These are phyloP conservation scores for Wickerhamomyces queroliae DNA, from an alignment of 805 yeast species.

Conservation along the genomic window DNA sequence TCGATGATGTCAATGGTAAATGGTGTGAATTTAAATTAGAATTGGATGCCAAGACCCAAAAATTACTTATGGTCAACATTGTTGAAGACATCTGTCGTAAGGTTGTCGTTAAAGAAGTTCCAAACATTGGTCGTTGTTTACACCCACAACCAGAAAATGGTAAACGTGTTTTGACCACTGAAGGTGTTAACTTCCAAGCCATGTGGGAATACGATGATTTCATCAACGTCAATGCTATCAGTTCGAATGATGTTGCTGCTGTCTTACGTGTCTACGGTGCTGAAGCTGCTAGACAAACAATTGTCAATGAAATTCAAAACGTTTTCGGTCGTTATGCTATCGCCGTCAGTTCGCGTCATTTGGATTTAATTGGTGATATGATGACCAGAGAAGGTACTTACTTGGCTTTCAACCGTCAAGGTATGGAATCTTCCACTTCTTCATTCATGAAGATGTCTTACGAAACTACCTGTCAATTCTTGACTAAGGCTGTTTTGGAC, in stretches of 20 bases:
- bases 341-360: conserved; percentile 85
- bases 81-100: conserved; percentile 87
- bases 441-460: conserved; percentile 98
- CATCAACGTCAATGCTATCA: conserved; percentile 81
- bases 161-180: conserved; percentile 79
- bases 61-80: conserved; percentile 94
- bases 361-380: conserved; percentile 96
- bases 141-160: conserved; percentile 71
- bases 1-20: conserved; percentile 81
- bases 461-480: conserved; percentile 96
- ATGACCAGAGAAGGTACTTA: conserved; percentile 99
- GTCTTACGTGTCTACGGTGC: conserved; percentile 93
- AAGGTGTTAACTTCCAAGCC: conserved; percentile 95
- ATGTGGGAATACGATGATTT: conserved; percentile 98
- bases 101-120: conserved; percentile 89
- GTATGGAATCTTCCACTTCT: conserved; percentile 92
- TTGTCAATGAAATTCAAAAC: conserved; percentile 90
- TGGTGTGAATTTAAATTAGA: conserved; percentile 93
- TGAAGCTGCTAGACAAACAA: conserved; percentile 97
- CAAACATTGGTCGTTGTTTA: conserved; percentile 87
- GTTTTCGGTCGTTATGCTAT: conserved; percentile 97
- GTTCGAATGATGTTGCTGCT: conserved; percentile 89
- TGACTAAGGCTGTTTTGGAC: conserved; percentile 92
- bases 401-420: conserved; percentile 96
- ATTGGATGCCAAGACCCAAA: conserved; percentile 80